phyloP scores from a whole-genome alignment of 2,329 filamentous ascomycete genomes.

The Colletotrichum sp. region DNA sequence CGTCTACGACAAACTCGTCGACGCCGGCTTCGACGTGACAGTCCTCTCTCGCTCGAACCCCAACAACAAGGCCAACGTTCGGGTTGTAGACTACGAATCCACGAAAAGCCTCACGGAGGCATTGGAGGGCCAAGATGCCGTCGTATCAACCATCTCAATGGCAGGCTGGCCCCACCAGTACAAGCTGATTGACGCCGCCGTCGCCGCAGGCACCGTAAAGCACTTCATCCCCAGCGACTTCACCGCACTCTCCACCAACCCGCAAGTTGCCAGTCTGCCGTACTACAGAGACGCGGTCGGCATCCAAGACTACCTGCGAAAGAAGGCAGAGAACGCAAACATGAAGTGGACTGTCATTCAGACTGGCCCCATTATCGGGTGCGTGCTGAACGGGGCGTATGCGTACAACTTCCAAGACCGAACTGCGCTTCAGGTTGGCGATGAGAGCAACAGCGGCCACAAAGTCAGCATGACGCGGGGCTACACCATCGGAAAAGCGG shows the following conservation, averaged over 20 bases:
- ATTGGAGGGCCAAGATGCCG: constrained; percentile 61
- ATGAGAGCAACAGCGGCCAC: constrained; percentile 46
- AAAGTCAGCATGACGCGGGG: constrained; percentile 52
- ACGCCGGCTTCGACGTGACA: constrained; percentile 34
- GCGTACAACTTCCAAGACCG: background rate
- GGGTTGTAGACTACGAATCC: constrained; percentile 37
- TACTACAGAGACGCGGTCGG: constrained; percentile 19
- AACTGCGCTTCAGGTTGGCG: constrained; percentile 43
- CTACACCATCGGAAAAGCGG: constrained; percentile 47
- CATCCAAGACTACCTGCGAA: constrained; percentile 9
- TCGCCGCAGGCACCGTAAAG: constrained; percentile 53
- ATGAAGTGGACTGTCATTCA: constrained; percentile 39
- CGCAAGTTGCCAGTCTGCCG: constrained; percentile 16
- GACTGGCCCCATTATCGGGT: constrained; percentile 46
- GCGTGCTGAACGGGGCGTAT: constrained; percentile 9
- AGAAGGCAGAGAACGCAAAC: constrained; percentile 6
- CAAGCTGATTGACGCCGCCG: constrained; percentile 56
- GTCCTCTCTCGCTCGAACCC: constrained; percentile 45
- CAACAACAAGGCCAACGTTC: constrained; percentile 30
- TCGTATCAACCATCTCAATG: constrained; percentile 52
- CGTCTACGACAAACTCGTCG: background rate
- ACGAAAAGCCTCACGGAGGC: constrained; percentile 52
- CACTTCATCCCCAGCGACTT: constrained; percentile 61
- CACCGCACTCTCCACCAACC: constrained; percentile 25
- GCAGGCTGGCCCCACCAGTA: constrained; percentile 46